Evolutionary conservation across 495 filamentous ascomycete species (phyloP), one percentile per base, ranked within the genome.

Genomic region (Xylaria longipes): DNA sequence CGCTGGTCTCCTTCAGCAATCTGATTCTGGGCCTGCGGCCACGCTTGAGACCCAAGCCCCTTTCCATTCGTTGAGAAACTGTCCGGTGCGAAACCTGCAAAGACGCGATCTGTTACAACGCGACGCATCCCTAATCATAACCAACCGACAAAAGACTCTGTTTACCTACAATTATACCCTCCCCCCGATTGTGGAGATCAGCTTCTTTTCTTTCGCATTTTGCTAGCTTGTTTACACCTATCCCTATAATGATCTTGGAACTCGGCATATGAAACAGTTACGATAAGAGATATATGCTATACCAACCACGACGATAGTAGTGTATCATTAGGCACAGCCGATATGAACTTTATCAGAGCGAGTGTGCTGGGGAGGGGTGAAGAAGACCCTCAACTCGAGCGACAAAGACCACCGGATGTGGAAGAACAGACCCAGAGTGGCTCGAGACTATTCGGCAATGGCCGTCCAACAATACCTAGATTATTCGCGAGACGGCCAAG

Each of bases 401-500:
- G 39, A 6, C 69, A 57, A 60, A 22, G 11, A 20, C 27, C 71
- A 27, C 45, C 63, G 20, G 73, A 66, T 56, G 35, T 72, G 25
- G 72, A 77, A 65, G 71, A 46, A 46, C 76, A 76, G 58, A 31
- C 43, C 5, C 62, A 45, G 17, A 22, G 5, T 50, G 62, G 57
- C 61, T 37, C 69, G 35, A 74, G 76, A 56, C 65, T 70, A 37
- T 72, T 74, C 48, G 66, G 66, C 29, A 45, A 73, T 17, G 65
- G 65, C 48, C 79, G 80, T 31, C 81, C 81, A 2, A 45, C 75
- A 3, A 69, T 84, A 54, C 79, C 77, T 33, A 70, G 72, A 45
- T 70, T 83, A 46, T 79, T 84, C 72, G 77, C 77, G 20, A 73
- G 78, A 54, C 77, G 76, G 52, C 75, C 72, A 11, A 77, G 69